Evolutionary conservation across 768 basidiomycete species (phyloP).

Genomic region (Paxillus rubicundulus): DNA sequence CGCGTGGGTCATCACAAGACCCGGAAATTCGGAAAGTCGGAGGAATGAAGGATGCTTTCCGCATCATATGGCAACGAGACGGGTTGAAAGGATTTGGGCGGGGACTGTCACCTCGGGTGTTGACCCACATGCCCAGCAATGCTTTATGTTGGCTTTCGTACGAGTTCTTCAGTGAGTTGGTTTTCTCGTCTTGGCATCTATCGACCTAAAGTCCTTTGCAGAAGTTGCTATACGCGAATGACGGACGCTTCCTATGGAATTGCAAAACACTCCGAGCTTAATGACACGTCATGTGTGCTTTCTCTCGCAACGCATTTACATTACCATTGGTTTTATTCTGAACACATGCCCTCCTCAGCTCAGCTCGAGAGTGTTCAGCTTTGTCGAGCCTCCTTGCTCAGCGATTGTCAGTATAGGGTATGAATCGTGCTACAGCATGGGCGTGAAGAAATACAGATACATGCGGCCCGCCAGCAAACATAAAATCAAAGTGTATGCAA

Average conservation of each 20-base stretch:
- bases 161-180: slow-evolving; percentile 92
- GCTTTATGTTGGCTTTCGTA: slow-evolving; percentile 98
- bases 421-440: background rate
- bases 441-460: background rate
- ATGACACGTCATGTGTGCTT: slow-evolving; percentile 6
- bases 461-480: background rate
- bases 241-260: slow-evolving; percentile 21
- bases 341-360: background rate
- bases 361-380: background rate
- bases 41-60: slow-evolving; percentile 86
- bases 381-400: background rate
- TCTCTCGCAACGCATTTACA: slow-evolving; percentile 15
- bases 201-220: slow-evolving; percentile 28
- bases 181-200: background rate
- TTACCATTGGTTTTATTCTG: slow-evolving; percentile 10
- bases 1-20: slow-evolving; percentile 86
- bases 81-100: slow-evolving; percentile 83
- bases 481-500: background rate
- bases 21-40: slow-evolving; percentile 76
- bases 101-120: slow-evolving; percentile 85
- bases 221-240: slow-evolving; percentile 62
- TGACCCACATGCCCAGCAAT: slow-evolving; percentile 96
- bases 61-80: slow-evolving; percentile 84
- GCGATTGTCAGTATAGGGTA: background rate
- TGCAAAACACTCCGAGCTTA: slow-evolving; percentile 3